Evolutionary conservation across 176 grass and related monocot species (phyloP).

Genomic region (Aegilops longissima): DNA sequence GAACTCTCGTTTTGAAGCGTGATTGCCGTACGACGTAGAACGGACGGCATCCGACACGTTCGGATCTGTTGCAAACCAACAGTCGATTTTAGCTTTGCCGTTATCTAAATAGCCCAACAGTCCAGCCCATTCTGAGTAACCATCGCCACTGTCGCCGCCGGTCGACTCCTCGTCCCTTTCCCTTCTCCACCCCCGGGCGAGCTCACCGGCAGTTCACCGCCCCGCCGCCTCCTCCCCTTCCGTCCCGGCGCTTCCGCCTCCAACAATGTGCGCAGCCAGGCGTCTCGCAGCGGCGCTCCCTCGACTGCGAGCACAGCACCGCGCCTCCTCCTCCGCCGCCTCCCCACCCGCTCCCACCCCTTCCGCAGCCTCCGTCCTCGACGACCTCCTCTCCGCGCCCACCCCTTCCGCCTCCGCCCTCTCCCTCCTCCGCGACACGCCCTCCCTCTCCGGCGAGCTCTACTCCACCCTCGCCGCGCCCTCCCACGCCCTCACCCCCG

Average conservation of each 20-base stretch:
- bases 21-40: too few relatives aligned
- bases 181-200: not conserved
- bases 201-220: not conserved
- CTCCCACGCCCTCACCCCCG: not conserved
- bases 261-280: conserved; percentile 27
- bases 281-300: not conserved
- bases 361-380: conserved; percentile 32
- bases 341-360: not conserved
- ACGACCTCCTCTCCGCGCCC: conserved; percentile 17
- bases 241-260: not conserved
- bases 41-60: too few relatives aligned
- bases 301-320: not conserved
- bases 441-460: conserved; percentile 22
- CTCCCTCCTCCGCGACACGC: conserved; percentile 20
- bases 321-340: not conserved
- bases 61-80: too few relatives aligned
- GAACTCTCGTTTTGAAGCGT: too few relatives aligned
- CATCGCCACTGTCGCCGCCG: too few relatives aligned
- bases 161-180: too few relatives aligned
- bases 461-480: conserved; percentile 36
- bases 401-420: conserved; percentile 7
- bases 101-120: too few relatives aligned
- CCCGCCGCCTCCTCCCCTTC: not conserved
- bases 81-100: too few relatives aligned
- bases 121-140: too few relatives aligned